Evolutionary conservation across 2,329 filamentous ascomycete species (phyloP).

Genomic region (Leptographium radiaticola): DNA sequence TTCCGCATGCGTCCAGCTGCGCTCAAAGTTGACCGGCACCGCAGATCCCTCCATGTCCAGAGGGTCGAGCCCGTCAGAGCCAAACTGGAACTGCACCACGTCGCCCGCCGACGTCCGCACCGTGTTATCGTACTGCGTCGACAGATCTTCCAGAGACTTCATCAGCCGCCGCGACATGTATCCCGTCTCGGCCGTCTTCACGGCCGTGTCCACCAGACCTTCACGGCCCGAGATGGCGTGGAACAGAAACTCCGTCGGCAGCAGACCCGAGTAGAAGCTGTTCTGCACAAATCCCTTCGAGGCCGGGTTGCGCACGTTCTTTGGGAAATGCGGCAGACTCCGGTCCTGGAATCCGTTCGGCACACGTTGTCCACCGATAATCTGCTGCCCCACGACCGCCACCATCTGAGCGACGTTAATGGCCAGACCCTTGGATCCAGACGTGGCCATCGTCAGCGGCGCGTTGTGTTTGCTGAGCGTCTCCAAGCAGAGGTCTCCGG

Average conservation of each 20-base stretch:
- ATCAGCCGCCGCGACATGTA: conserved; percentile 98
- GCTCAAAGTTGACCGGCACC: conserved; percentile 80
- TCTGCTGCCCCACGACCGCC: conserved; percentile 91
- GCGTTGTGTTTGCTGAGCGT: conserved; percentile 86
- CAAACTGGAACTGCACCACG: conserved; percentile 95
- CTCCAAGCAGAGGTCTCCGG: conserved; percentile 80
- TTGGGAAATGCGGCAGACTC: conserved; percentile 87
- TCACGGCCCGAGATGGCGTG: conserved; percentile 98
- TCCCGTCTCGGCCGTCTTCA: conserved; percentile 96
- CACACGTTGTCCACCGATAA: conserved; percentile 88
- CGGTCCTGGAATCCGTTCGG: conserved; percentile 93
- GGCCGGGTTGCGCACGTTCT: conserved; percentile 80
- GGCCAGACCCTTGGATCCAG: conserved; percentile 89
- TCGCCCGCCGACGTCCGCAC: conserved; percentile 80
- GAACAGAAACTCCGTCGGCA: conserved; percentile 89
- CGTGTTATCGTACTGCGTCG: conserved; percentile 85
- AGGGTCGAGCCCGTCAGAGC: conserved; percentile 88
- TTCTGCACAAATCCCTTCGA: conserved; percentile 95
- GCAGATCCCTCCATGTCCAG: conserved; percentile 96
- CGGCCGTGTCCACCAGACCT: conserved; percentile 95
- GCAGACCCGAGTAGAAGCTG: conserved; percentile 88
- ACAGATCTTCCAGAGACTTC: conserved; percentile 94
- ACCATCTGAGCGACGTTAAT: conserved; percentile 99
- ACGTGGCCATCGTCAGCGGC: conserved; percentile 92
- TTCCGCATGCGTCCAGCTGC: conserved; percentile 76